Evolutionary conservation across 2,329 filamentous ascomycete genomes (phyloP), one percentile per base, ranked within the genome.

Genomic region (Penicillium hesseltinei): DNA sequence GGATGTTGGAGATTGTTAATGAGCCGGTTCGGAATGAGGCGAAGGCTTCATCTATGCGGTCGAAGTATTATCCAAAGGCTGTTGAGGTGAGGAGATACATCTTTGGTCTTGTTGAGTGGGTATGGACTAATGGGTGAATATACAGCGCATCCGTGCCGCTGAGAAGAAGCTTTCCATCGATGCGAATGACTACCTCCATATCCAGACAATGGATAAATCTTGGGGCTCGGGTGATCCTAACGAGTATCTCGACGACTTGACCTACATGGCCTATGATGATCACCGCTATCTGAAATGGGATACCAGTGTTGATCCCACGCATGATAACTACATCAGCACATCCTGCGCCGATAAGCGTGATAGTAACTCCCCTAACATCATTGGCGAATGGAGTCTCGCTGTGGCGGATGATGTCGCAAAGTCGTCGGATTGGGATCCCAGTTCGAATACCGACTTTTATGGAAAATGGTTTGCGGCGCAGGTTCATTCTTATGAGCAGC

Each of bases 261-360:
- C 76, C 31, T 77, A 75, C 61, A 74, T 80, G 13, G 80, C 79
- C 31, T 87, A 80, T 63, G 84, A 87, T 66, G 79, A 84, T 66
- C 84, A 86, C 63, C 77, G 82, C 21, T 87, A 86, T 67, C 69
- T 84, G 27, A 85, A 84, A 64, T 87, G 79, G 74, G 79, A 81
- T 58, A 62, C 70, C 2, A 69, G 69, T 21, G 73, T 84, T 25
- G 53, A 71, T 1, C 71, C 75, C 0, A 77, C 74, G 7, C 76
- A 84, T 57, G 70, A 74, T 2, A 76, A 73, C 8, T 87, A 86
- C 60, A 75, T 87, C 40, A 55, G 66, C 2, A 75, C 78, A 3
- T 81, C 81, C 1, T 87, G 84, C 72, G 73, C 65, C 11, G 73
- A 78, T 54, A 71, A 81, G 61, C 76, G 78, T 21, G 71, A 72